These are phyloP conservation scores for Crithidia sp. DNA, from an alignment of 208 protist genomes.

Conservation along the genomic window DNA sequence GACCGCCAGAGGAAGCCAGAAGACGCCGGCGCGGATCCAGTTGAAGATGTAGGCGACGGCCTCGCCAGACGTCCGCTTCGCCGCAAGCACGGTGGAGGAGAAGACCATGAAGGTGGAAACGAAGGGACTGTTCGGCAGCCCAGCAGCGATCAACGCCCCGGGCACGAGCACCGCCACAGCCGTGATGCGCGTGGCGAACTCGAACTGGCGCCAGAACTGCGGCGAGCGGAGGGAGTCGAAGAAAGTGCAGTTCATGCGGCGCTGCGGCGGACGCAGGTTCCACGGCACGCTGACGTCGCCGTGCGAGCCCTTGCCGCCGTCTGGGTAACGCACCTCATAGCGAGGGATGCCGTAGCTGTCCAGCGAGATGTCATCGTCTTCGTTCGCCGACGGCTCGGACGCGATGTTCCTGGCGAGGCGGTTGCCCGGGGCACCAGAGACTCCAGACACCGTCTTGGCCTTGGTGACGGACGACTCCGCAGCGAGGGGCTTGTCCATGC, in stretches of 20 bases:
- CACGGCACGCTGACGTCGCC: slow-evolving; percentile 73
- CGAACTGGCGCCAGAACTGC: slow-evolving; percentile 83
- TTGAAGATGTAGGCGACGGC: slow-evolving; percentile 71
- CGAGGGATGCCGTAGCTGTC: slow-evolving; percentile 74
- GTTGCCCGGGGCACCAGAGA: slow-evolving; percentile 10
- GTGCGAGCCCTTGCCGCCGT: slow-evolving; percentile 10
- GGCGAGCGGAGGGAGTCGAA: slow-evolving; percentile 64
- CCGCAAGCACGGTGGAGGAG: slow-evolving; percentile 66
- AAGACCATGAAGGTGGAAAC: slow-evolving; percentile 69
- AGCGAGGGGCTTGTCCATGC: slow-evolving; percentile 19
- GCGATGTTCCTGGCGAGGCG: slow-evolving; percentile 14
- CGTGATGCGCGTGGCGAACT: slow-evolving; percentile 82
- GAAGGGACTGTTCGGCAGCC: slow-evolving; percentile 60
- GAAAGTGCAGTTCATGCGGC: slow-evolving; percentile 44
- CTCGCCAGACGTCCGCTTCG: slow-evolving; percentile 78
- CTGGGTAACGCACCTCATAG: slow-evolving; percentile 60
- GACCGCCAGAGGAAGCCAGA: slow-evolving; percentile 81
- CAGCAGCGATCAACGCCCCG: slow-evolving; percentile 61
- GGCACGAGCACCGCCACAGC: slow-evolving; percentile 65
- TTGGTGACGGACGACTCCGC: slow-evolving; percentile 5
- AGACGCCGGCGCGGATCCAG: slow-evolving; percentile 68
- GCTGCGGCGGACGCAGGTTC: slow-evolving; percentile 47
- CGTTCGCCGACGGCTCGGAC: neutral
- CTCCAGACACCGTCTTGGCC: neutral
- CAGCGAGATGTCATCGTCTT: slow-evolving; percentile 47